Base-by-base conservation (phyloP, 1,139 yeast genomes). In the Pichia sp. region DNA sequence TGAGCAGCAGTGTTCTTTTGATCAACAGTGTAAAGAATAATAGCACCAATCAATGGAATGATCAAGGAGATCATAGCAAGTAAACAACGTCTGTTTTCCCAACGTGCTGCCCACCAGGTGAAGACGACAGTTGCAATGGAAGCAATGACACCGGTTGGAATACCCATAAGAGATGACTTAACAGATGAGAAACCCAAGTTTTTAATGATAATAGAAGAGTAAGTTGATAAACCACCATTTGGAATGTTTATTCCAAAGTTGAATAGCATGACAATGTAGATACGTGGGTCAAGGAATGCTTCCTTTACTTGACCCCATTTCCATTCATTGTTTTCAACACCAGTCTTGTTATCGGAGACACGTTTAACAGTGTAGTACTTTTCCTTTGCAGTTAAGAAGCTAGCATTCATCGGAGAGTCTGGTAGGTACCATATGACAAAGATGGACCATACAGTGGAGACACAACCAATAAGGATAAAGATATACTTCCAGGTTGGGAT, bases 341-440 rank as follows among this genome's bases (percentile, higher is more conserved):
- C 71, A 46, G 63, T 67, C 38, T 61, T 64, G 38, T 63, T 59
- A 7, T 48, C 44, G 26, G 52, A 45, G 20, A 52, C 45, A 46
- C 66, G 58, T 41, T 62, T 62, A 13, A 60, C 53, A 7, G 59
- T 59, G 22, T 58, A 43, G n/a, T 43, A 40, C 37, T 61, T 64
- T 32, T 66, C 69, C 16, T 54, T 53, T 3, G 54, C 57, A 28
- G 47, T 46, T 29, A 63, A 51, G 47, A 60, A 69, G 64, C 69
- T 64, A 3, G 81, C 79, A 31, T 58, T 55, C 11, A 72, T 56
- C 15, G 80, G 81, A 22, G 65, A 60, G 50, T 74, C 78, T 2
- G 83, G 83, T 24, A 24, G 15, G 15, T 24, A 24, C 27, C 27
- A 24, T 14, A 24, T 24, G 10, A 43, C 27, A 24, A 29, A 30